Evolutionary conservation across 2,329 filamentous ascomycete genomes (phyloP).

Genomic region (Fusarium domesticum): DNA sequence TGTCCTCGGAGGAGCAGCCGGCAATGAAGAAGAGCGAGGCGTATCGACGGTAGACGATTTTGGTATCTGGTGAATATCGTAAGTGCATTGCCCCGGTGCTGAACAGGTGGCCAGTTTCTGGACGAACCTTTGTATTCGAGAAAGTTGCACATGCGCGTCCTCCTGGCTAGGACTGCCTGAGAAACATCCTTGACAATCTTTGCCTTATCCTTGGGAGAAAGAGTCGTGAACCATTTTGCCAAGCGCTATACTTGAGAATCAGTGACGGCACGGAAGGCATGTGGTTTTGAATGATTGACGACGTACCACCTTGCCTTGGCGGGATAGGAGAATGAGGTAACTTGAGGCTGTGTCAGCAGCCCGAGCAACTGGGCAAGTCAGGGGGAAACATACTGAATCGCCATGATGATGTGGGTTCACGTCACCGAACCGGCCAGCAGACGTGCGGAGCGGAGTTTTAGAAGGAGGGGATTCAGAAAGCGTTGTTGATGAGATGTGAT

Average conservation of each 20-base stretch:
- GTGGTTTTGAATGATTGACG: slow-evolving; percentile 23
- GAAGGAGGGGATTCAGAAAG: slow-evolving; percentile 13
- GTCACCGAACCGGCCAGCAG: slow-evolving; percentile 23
- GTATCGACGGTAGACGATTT: slow-evolving; percentile 98
- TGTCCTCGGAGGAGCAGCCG: slow-evolving; percentile 94
- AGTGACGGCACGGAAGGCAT: slow-evolving; percentile 12
- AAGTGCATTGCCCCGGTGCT: slow-evolving; percentile 7
- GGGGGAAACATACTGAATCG: slow-evolving; percentile 41
- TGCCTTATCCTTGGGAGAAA: slow-evolving; percentile 97
- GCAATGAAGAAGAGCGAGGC: slow-evolving; percentile 99
- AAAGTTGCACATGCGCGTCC: slow-evolving; percentile 99
- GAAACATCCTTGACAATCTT: slow-evolving; percentile 99
- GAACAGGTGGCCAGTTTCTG: background rate
- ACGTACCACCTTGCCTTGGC: slow-evolving; percentile 98
- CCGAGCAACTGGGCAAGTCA: slow-evolving; percentile 4
- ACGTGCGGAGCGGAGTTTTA: slow-evolving; percentile 15
- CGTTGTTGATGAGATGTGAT: slow-evolving; percentile 20
- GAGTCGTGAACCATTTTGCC: slow-evolving; percentile 98
- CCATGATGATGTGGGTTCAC: slow-evolving; percentile 36
- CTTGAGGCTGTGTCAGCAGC: slow-evolving; percentile 46
- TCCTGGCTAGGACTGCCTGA: slow-evolving; percentile 89
- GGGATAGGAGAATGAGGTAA: slow-evolving; percentile 94
- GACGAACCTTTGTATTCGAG: slow-evolving; percentile 91
- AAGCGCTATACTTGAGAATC: slow-evolving; percentile 64
- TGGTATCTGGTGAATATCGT: slow-evolving; percentile 67